Conservation (phyloP, 129 eudicot species). For the Lonicera japonica region DNA sequence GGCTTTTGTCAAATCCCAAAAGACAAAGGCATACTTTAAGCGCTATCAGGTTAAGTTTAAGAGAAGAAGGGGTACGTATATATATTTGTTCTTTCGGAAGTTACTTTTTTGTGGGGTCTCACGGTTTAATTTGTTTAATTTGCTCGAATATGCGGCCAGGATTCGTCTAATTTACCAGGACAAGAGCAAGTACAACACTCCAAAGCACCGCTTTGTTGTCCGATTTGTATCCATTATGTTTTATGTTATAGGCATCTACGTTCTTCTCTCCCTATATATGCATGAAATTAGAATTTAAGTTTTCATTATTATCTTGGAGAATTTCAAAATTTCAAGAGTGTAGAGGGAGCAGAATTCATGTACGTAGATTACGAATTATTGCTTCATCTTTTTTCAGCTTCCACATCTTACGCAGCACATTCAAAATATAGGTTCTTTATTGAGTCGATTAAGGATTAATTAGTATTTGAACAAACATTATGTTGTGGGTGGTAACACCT, state of each 20-base stretch:
- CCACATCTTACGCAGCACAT: no score
- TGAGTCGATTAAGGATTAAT: no score
- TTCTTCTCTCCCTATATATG: neutral
- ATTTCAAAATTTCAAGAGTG: no score
- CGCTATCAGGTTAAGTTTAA: constrained; percentile 85
- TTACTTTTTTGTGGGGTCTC: no score
- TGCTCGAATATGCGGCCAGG: constrained; percentile 89
- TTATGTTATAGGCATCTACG: neutral
- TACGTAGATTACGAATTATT: no score
- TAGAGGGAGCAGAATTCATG: no score
- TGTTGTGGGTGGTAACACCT: no score
- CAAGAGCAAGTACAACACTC: constrained; percentile 89
- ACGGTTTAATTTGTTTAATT: no score
- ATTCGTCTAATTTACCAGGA: constrained; percentile 77
- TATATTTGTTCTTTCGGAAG: neutral
- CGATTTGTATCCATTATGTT: constrained; percentile 64
- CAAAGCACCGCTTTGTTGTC: constrained; percentile 89
- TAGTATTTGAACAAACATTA: no score
- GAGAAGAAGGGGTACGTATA: constrained; percentile 70
- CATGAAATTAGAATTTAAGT: neutral
- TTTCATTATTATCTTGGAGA: no score
- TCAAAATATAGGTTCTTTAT: no score
- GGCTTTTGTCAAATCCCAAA: constrained; percentile 47
- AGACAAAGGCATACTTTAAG: constrained; percentile 60
- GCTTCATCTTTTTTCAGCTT: no score